A percentile compares a stretch with the other conserved stretches of the same genome.
Conservation (phyloP, 306 rosid species). For the Cicer arietinum region DNA sequence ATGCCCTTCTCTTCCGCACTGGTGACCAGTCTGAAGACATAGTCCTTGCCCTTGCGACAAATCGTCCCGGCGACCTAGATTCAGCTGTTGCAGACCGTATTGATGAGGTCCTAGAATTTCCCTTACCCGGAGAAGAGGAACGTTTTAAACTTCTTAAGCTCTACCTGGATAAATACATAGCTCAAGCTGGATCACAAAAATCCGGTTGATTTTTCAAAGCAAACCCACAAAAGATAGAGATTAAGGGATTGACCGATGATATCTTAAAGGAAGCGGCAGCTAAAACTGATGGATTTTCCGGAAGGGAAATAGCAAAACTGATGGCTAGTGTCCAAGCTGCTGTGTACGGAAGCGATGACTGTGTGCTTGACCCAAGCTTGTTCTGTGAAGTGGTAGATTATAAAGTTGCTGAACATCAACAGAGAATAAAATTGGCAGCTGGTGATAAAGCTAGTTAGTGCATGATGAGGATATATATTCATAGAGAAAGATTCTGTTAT, state of each 20-base stretch:
- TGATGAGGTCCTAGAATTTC: too few relatives aligned
- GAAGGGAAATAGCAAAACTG: too few relatives aligned
- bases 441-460: conserved; percentile 47
- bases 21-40: conserved; percentile 97
- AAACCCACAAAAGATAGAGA: conserved; percentile 57
- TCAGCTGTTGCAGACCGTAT: too few relatives aligned
- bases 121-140: conserved; percentile 81
- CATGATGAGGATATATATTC: conserved; percentile 34
- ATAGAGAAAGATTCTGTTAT: conserved; percentile 11
- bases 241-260: conserved; percentile 57
- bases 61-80: too few relatives aligned
- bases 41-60: conserved; percentile 84
- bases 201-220: conserved; percentile 66
- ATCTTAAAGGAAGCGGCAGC: conserved; percentile 80
- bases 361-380: too few relatives aligned
- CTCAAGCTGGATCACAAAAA: conserved; percentile 68
- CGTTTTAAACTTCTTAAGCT: conserved; percentile 83
- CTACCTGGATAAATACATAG: conserved; percentile 83
- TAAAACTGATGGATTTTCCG: conserved; percentile 78
- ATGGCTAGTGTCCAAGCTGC: too few relatives aligned
- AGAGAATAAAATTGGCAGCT: conserved; percentile 76
- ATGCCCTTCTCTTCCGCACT: conserved; percentile 59
- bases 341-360: too few relatives aligned
- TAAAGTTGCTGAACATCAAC: conserved; percentile 94
- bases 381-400: conserved; percentile 50